A percentile compares a stretch with the other conserved stretches of the same genome.
Evolutionary conservation across 169 alveolate species (phyloP).

Genomic region (Babesia bovis): DNA sequence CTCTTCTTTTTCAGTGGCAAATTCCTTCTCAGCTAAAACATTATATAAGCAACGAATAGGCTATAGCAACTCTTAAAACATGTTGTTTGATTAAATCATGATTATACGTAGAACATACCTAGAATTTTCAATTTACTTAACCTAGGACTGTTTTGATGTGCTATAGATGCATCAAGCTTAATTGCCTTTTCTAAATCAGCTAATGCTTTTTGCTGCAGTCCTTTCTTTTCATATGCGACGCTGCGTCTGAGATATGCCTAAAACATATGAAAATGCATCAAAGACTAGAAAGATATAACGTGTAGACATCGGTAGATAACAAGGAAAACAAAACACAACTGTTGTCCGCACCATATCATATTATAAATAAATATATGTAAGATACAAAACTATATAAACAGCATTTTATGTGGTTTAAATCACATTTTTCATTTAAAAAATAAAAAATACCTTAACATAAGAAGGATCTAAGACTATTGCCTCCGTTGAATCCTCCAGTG

Average conservation of each 20-base stretch:
- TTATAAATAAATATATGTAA: too few species aligned
- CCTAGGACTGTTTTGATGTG: slow-evolving; percentile 50
- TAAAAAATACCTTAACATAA: slow-evolving; percentile 69
- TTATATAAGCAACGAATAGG: not conserved
- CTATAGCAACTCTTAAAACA: not conserved
- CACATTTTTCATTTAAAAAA: not conserved
- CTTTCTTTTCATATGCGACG: slow-evolving; percentile 80
- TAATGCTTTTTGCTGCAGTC: slow-evolving; percentile 85
- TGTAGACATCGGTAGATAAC: not conserved
- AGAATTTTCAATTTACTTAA: slow-evolving; percentile 21
- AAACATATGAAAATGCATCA: not conserved
- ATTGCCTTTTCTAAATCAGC: slow-evolving; percentile 84
- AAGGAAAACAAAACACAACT: not conserved
- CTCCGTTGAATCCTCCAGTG: slow-evolving; percentile 78
- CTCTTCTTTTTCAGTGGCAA: slow-evolving; percentile 89
- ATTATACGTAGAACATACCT: slow-evolving; percentile 31
- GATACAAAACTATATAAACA: too few species aligned
- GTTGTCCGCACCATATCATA: too few species aligned
- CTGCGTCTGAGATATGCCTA: slow-evolving; percentile 81
- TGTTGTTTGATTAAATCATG: not conserved
- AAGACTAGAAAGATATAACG: not conserved
- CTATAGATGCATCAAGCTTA: slow-evolving; percentile 77
- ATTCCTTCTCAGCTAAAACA: slow-evolving; percentile 79
- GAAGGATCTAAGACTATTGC: slow-evolving; percentile 70
- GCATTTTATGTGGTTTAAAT: not conserved